These are phyloP conservation scores for Alternaria viburni DNA, from an alignment of 2,329 filamentous ascomycete species.

Conservation along the genomic window DNA sequence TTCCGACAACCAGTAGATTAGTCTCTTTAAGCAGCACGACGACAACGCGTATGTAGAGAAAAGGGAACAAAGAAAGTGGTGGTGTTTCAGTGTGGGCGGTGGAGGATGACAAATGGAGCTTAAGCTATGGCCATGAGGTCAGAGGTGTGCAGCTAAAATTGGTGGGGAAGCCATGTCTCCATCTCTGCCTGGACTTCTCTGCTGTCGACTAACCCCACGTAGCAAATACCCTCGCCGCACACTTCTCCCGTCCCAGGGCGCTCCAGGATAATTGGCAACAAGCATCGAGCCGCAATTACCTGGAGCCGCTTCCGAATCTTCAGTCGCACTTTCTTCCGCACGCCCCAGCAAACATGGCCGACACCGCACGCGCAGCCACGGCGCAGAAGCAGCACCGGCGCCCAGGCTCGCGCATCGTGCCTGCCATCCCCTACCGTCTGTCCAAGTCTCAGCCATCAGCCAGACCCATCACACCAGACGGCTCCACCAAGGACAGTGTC, in stretches of 20 bases:
- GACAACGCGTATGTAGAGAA: background rate
- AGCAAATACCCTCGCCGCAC: constrained; percentile 19
- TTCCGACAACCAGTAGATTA: background rate
- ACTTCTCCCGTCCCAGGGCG: constrained; percentile 34
- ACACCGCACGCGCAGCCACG: constrained; percentile 27
- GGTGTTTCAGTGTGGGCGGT: background rate
- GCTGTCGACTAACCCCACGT: constrained; percentile 9
- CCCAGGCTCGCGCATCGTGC: constrained; percentile 43
- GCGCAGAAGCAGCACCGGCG: constrained; percentile 36
- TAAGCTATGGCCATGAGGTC: constrained; percentile 9
- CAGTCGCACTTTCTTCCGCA: background rate
- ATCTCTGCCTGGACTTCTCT: constrained; percentile 14
- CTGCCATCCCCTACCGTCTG: constrained; percentile 47
- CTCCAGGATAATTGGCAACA: constrained; percentile 52
- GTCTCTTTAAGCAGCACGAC: background rate
- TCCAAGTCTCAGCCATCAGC: constrained; percentile 32
- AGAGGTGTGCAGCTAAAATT: constrained; percentile 7
- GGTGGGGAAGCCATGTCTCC: constrained; percentile 18
- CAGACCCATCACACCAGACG: constrained; percentile 38
- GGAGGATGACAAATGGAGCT: constrained; percentile 9
- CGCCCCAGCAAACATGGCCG: constrained; percentile 19
- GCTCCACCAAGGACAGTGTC: constrained; percentile 26
- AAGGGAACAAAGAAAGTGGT: background rate
- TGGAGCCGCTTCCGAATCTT: constrained; percentile 47
- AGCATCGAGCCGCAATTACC: constrained; percentile 44